Base-by-base conservation (phyloP, 1,284 basidiomycete species). In the Paramarasmius palmivorus region DNA sequence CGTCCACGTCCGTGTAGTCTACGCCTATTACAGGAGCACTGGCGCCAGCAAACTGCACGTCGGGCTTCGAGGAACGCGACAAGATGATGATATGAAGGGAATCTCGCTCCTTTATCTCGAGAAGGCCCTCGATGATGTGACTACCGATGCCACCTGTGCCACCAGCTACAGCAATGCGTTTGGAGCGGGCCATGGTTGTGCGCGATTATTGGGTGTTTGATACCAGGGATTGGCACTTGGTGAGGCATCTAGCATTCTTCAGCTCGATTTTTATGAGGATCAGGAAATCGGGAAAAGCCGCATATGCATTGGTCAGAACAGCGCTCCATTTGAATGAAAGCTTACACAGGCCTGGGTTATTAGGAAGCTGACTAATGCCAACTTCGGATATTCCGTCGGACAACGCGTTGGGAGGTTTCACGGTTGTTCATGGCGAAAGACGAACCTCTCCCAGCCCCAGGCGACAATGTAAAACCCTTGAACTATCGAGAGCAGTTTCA, bases 401-500 rank as follows among this genome's bases (percentile, higher is more conserved):
- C n/a, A n/a, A n/a, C n/a, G n/a, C n/a, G n/a, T n/a, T n/a, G n/a
- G n/a, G 29, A 32, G 29, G 29, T 32, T 32, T 12, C 6, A 32
- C n/a, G n/a, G 29, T 32, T 39, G 20, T n/a, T 7, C n/a, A 41
- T 41, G 40, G 8, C 40, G 4, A 41, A 55, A 39, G 55, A 63
- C 45, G 59, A 61, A 14, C 51, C 63, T n/a, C 51, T 70, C 25
- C 64, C 73, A 19, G 58, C 69, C n/a, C 79, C 78, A 9, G 65
- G 73, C 58, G 73, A 74, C 53, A 77, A 74, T 62, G 62, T 65
- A 35, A 73, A 71, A 45, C 80, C 81, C 45, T 67, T 76, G 23
- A 67, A 81, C 56, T 82, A 82, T 62, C 68, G 71, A 51, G 68
- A 78, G 55, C 74, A 76, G 55, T 82, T 82, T 59, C 68, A 73